Base-by-base conservation (phyloP, 2,329 filamentous ascomycete genomes). In the Hypoxylon sp. region DNA sequence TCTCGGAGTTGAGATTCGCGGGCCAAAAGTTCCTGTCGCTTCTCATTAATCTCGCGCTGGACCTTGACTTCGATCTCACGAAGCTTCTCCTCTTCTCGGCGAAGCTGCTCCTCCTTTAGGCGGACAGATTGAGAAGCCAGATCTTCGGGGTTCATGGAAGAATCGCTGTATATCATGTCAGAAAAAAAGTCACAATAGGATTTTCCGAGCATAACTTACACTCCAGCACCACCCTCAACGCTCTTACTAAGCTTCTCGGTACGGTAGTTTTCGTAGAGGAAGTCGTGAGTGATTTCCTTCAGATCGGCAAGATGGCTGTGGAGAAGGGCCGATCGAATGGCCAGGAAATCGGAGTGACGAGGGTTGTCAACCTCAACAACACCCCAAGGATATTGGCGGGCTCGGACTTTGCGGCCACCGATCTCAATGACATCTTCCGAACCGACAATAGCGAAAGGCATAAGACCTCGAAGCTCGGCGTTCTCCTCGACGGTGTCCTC, bases 231-330 rank as follows among this genome's bases (percentile, higher is more conserved):
- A 80, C 93, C 93, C 78, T 97, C 94, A 74, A 99, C 96, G 80
- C 94, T 97, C 93, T 98, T 99, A 86, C 93, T 97, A 76, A 99
- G 92, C 87, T 98, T 98, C 92, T 99, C 96, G 78, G 96, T 99
- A 93, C 96, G 94, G 88, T 99, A 99, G 85, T 99, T 99, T 81
- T 99, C 96, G 84, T 99, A 99, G 71, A 99, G 85, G 90, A 99
- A 99, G 82, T 99, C 96, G 82, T 99, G 96, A 55, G 96, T 99
- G 78, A 99, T 99, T 82, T 99, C 96, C 90, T 99, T 99, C 76
- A 99, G 84, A 81, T 99, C 96, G 67, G 96, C 96, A 78, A 99
- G 84, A 85, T 99, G 96, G 83, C 94, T 97, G 87, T 99, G 96
- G 68, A 99, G 88, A 61, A 99, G 90, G 60, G 96, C 96, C 65